Evolutionary conservation across 2,329 filamentous ascomycete species (phyloP).

Genomic region (Fusarium sp.): DNA sequence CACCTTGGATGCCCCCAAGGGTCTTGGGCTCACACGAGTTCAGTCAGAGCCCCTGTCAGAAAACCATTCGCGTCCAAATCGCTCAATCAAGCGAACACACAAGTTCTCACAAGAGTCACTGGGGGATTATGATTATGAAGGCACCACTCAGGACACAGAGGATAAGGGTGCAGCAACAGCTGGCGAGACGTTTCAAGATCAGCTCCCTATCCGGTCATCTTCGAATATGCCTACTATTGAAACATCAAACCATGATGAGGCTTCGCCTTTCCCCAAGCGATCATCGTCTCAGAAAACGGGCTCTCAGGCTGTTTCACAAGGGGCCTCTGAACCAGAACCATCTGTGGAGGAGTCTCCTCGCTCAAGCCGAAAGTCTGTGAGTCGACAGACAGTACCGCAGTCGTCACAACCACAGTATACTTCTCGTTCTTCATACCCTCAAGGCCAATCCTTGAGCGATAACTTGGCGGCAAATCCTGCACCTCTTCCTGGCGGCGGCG

Average conservation of each 20-base stretch:
- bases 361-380: constrained; percentile 46
- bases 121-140: constrained; percentile 59
- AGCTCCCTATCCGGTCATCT: constrained; percentile 50
- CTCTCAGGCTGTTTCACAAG: constrained; percentile 57
- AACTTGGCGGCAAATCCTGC: constrained; percentile 61
- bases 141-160: constrained; percentile 48
- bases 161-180: constrained; percentile 36
- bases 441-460: constrained; percentile 46
- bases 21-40: constrained; percentile 69
- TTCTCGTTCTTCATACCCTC: constrained; percentile 43
- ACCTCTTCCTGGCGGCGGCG: constrained; percentile 76
- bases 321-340: constrained; percentile 41
- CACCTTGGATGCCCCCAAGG: constrained; percentile 59
- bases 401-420: constrained; percentile 43
- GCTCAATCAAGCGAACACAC: constrained; percentile 61
- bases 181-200: constrained; percentile 47
- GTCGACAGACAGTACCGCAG: constrained; percentile 35
- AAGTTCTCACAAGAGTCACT: constrained; percentile 61
- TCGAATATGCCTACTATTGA: constrained; percentile 67
- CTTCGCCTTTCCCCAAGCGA: constrained; percentile 61
- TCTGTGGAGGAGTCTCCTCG: constrained; percentile 58
- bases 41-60: constrained; percentile 73
- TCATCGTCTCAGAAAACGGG: constrained; percentile 65
- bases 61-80: constrained; percentile 70
- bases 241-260: constrained; percentile 65